Evolutionary conservation across 768 basidiomycete genomes (phyloP).

Genomic region (Kwoniella sp.): DNA sequence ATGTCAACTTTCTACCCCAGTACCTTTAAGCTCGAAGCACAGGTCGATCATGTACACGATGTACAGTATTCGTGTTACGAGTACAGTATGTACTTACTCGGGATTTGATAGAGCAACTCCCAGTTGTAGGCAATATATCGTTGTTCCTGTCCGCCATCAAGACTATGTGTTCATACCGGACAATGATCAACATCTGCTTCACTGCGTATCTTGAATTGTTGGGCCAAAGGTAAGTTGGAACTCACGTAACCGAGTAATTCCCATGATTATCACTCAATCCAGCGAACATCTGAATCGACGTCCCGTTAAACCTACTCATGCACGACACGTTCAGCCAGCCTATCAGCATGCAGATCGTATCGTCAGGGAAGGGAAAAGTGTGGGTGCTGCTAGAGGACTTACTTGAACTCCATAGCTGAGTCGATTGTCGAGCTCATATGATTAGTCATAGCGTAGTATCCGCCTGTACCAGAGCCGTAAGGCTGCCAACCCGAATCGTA

Average conservation of each 20-base stretch:
- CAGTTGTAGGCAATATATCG: conserved; percentile 14
- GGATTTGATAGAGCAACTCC: conserved; percentile 14
- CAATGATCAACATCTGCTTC: too few relatives aligned
- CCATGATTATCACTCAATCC: conserved; percentile 27
- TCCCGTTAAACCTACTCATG: conserved; percentile 12
- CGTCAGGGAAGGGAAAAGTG: background rate
- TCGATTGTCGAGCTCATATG: conserved; percentile 3
- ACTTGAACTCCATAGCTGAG: conserved; percentile 10
- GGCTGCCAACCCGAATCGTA: conserved; percentile 23
- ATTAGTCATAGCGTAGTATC: conserved; percentile 10
- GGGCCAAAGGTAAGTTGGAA: background rate
- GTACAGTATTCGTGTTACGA: too few relatives aligned
- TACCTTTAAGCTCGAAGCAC: background rate
- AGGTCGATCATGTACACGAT: background rate
- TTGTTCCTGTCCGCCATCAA: conserved; percentile 17
- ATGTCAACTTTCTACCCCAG: too few relatives aligned
- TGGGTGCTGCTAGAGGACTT: background rate
- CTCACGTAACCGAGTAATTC: conserved; percentile 31
- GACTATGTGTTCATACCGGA: background rate
- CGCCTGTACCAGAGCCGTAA: conserved; percentile 13
- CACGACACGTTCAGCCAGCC: background rate
- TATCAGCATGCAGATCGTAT: background rate
- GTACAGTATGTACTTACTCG: conserved; percentile 16
- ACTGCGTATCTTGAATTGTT: background rate
- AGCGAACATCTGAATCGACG: conserved; percentile 23